Percentiles rank a stretch among this genome's conserved stretches.
These are phyloP conservation scores for Fusarium pseudograminearum DNA, from an alignment of 2,329 filamentous ascomycete species.

Conservation along the genomic window DNA sequence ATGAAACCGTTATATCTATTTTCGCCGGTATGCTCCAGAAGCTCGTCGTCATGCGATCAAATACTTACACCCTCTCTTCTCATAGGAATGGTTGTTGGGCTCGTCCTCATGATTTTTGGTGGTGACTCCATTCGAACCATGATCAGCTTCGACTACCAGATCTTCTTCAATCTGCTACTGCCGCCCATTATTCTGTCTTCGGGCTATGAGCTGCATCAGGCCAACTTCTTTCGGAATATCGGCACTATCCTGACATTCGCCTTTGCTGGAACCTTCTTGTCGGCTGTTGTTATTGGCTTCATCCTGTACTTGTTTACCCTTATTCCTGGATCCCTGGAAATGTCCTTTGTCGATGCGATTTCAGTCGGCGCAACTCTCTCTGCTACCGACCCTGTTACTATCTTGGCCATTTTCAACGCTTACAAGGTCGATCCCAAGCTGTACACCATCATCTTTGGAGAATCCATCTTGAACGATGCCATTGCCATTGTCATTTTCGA, in stretches of 20 bases:
- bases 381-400: slow-evolving; percentile 96
- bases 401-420: slow-evolving; percentile 97
- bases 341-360: slow-evolving; percentile 95
- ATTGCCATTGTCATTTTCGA: slow-evolving; percentile 99
- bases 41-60: slow-evolving; percentile 36
- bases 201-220: slow-evolving; percentile 96
- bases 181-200: slow-evolving; percentile 97
- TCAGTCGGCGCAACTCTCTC: slow-evolving; percentile 96
- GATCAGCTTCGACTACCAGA: slow-evolving; percentile 98
- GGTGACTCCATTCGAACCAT: slow-evolving; percentile 83
- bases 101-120: slow-evolving; percentile 85
- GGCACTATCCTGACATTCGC: slow-evolving; percentile 97
- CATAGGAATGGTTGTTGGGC: slow-evolving; percentile 91
- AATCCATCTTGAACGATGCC: slow-evolving; percentile 97
- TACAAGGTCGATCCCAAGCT: slow-evolving; percentile 99
- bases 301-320: slow-evolving; percentile 91
- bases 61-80: slow-evolving; percentile 11
- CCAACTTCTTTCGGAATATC: slow-evolving; percentile 99
- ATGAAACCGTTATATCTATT: slow-evolving; percentile 98
- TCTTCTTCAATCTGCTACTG: slow-evolving; percentile 99
- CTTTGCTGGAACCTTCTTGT: slow-evolving; percentile 96
- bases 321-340: slow-evolving; percentile 83
- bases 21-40: slow-evolving; percentile 76
- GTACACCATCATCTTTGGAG: slow-evolving; percentile 98
- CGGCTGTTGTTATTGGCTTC: slow-evolving; percentile 90